These are phyloP conservation scores for Ligustrum vulgare DNA, from an alignment of 257 asterid species.

Conservation along the genomic window DNA sequence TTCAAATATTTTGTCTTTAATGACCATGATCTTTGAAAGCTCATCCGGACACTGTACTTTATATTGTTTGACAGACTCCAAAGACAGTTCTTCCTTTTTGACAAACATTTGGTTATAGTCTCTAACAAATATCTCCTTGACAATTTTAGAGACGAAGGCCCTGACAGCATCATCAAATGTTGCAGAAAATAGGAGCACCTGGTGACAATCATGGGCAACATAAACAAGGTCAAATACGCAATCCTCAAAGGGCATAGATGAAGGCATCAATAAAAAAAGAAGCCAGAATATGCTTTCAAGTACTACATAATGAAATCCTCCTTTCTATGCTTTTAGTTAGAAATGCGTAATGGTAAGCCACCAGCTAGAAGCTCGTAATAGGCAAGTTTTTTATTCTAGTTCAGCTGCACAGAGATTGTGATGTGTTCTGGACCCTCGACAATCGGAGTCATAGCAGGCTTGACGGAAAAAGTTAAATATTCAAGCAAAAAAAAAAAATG, in stretches of 20 bases:
- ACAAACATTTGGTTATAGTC: slow-evolving; percentile 80
- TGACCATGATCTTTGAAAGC: slow-evolving; percentile 67
- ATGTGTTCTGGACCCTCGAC: too few relatives aligned
- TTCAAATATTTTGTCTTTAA: slow-evolving; percentile 85
- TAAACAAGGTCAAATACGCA: not conserved
- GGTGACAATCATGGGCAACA: not conserved
- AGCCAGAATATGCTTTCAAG: not conserved
- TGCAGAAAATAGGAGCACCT: slow-evolving; percentile 60
- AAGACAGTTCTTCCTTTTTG: slow-evolving; percentile 50
- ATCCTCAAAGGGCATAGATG: not conserved
- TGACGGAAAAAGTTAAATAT: too few relatives aligned
- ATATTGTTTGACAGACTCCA: slow-evolving; percentile 54
- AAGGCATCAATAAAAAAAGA: not conserved
- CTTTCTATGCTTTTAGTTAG: not conserved
- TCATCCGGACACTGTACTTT: slow-evolving; percentile 92
- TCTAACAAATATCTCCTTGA: slow-evolving; percentile 41
- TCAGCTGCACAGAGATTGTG: not conserved
- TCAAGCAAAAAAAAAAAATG: too few relatives aligned
- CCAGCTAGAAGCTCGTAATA: not conserved
- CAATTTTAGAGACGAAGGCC: slow-evolving; percentile 56
- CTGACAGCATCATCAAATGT: slow-evolving; percentile 76
- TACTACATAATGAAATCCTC: not conserved
- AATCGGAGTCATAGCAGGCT: too few relatives aligned
- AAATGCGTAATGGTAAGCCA: not conserved
- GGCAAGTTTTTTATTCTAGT: not conserved